Percentiles rank a stretch among this genome's conserved stretches.
Conservation (phyloP, 2,329 filamentous ascomycete species). For the Knufia petricola region DNA sequence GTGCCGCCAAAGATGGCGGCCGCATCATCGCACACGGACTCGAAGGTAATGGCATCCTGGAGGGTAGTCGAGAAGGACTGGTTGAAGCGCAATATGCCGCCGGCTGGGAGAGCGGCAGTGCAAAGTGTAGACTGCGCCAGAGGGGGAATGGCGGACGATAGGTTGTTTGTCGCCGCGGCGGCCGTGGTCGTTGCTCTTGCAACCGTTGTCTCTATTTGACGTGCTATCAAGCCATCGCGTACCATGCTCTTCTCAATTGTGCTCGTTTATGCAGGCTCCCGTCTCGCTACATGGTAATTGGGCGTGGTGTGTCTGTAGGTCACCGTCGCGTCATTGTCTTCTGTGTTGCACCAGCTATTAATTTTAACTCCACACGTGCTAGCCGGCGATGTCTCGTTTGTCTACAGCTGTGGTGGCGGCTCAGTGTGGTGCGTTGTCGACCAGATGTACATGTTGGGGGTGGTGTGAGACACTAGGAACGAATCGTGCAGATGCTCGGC, state of each 20-base stretch:
- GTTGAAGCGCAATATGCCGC: slow-evolving; percentile 34
- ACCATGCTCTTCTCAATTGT: slow-evolving; percentile 7
- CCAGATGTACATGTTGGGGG: no score
- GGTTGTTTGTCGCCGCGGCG: background rate
- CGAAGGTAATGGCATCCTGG: slow-evolving; percentile 40
- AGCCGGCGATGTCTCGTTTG: no score
- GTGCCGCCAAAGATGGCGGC: slow-evolving; percentile 20
- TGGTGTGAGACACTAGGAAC: no score
- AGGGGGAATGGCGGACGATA: background rate
- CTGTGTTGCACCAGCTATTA: background rate
- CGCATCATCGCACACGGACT: slow-evolving; percentile 39
- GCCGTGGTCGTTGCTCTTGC: background rate
- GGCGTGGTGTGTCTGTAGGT: background rate
- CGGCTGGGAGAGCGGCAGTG: slow-evolving; percentile 4
- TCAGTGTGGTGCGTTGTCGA: no score
- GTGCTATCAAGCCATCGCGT: background rate
- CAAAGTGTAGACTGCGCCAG: slow-evolving; percentile 4
- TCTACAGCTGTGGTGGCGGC: no score
- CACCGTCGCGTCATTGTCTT: background rate
- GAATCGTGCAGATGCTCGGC: no score
- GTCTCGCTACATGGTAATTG: slow-evolving; percentile 3
- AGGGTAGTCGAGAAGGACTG: slow-evolving; percentile 36
- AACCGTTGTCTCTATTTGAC: slow-evolving; percentile 1
- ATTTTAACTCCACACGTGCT: no score
- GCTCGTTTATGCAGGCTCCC: background rate